phyloP scores from a whole-genome alignment of 2,329 filamentous ascomycete genomes.

The Anthostomella pinea region DNA sequence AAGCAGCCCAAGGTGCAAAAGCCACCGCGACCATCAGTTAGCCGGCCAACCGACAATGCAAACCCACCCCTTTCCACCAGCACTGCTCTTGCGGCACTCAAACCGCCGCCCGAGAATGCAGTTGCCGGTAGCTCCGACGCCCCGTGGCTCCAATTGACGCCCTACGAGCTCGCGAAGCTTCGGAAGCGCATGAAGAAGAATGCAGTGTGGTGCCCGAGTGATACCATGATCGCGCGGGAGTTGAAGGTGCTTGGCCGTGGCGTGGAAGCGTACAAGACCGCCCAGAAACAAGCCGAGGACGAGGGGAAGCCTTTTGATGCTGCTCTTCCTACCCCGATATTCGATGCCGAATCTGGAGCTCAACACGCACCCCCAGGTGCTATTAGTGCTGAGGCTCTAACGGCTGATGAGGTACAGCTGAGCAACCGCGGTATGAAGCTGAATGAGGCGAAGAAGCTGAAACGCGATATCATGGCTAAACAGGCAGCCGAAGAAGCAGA shows the following conservation, averaged over 20 bases:
- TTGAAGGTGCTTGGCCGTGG: slow-evolving; percentile 68
- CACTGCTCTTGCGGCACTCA: slow-evolving; percentile 40
- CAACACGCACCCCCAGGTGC: slow-evolving; percentile 58
- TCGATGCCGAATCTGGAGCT: slow-evolving; percentile 50
- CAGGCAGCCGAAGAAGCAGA: slow-evolving; percentile 61
- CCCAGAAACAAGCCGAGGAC: slow-evolving; percentile 63
- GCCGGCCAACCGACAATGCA: slow-evolving; percentile 38
- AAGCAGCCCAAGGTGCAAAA: slow-evolving; percentile 40
- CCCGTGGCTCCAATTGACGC: slow-evolving; percentile 64
- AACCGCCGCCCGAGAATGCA: slow-evolving; percentile 59
- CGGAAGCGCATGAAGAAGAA: slow-evolving; percentile 92
- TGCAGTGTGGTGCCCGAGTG: slow-evolving; percentile 77
- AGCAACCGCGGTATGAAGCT: slow-evolving; percentile 75
- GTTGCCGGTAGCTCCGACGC: slow-evolving; percentile 57
- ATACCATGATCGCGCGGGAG: slow-evolving; percentile 81
- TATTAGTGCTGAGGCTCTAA: slow-evolving; percentile 54
- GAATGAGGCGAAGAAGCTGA: slow-evolving; percentile 74
- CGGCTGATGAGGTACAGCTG: slow-evolving; percentile 59
- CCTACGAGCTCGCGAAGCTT: slow-evolving; percentile 64
- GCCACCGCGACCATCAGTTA: slow-evolving; percentile 23
- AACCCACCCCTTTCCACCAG: slow-evolving; percentile 42
- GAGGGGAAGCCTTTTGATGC: slow-evolving; percentile 61
- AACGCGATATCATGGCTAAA: slow-evolving; percentile 62
- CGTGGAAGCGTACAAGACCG: slow-evolving; percentile 58
- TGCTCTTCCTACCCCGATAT: slow-evolving; percentile 38